phyloP scores from a whole-genome alignment of 106 monocot species.

The Acorus gramineus region DNA sequence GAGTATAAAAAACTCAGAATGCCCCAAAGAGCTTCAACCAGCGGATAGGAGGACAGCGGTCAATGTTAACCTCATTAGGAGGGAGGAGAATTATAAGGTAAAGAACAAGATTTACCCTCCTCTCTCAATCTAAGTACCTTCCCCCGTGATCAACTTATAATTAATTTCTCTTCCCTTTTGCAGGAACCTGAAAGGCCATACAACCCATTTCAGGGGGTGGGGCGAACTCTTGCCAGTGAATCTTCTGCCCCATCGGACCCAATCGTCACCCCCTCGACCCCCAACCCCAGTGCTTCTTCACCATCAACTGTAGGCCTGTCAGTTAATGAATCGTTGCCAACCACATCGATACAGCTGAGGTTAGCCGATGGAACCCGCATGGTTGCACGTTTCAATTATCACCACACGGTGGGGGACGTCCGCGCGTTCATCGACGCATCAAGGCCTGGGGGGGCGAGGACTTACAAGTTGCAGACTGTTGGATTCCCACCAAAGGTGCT shows the following conservation, averaged over 20 bases:
- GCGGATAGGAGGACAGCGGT: conserved; percentile 36
- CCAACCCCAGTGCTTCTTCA: conserved; percentile 8
- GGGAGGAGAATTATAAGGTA: conserved; percentile 20
- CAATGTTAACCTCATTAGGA: conserved; percentile 49
- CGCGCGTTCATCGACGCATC: conserved; percentile 69
- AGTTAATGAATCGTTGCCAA: conserved; percentile 53
- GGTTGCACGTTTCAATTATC: conserved; percentile 66
- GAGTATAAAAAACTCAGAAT: conserved; percentile 62
- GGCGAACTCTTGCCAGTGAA: conserved; percentile 55
- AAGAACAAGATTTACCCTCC: too few species aligned
- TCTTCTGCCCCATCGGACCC: conserved; percentile 7
- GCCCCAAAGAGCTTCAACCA: conserved; percentile 61
- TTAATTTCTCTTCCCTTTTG: not conserved
- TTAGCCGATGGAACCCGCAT: conserved; percentile 74
- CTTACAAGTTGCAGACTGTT: conserved; percentile 66
- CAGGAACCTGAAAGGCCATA: conserved; percentile 51
- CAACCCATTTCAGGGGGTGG: conserved; percentile 54
- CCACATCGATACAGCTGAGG: conserved; percentile 82
- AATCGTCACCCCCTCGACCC: not conserved
- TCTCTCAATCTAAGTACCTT: too few species aligned
- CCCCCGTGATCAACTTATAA: too few species aligned
- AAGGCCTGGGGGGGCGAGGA: conserved; percentile 38
- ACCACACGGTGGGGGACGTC: conserved; percentile 67
- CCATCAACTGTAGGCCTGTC: conserved; percentile 23
- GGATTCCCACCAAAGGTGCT: conserved; percentile 82